Percentiles rank a stretch among this genome's conserved stretches.
These are phyloP conservation scores for Saprolegnia diclina DNA, from an alignment of 352 stramenopile genomes.

Conservation along the genomic window DNA sequence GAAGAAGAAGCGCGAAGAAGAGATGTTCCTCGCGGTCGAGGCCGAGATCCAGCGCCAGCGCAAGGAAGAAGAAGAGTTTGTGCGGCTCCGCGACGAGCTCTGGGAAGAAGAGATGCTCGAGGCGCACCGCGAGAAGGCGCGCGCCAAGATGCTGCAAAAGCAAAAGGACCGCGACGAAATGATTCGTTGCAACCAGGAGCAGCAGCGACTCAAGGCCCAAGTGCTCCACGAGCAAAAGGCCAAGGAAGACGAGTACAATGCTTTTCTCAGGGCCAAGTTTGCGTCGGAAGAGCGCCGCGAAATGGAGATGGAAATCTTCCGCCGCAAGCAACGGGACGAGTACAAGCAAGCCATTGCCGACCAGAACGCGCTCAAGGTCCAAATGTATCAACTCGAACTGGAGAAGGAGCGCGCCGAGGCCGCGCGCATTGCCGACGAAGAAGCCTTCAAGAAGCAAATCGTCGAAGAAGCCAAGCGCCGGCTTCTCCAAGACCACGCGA, in stretches of 20 bases:
- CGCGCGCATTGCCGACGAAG: conserved; percentile 53
- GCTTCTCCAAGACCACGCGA: conserved; percentile 79
- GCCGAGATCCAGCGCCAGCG: conserved; percentile 78
- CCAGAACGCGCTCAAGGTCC: conserved; percentile 57
- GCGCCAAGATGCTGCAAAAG: conserved; percentile 66
- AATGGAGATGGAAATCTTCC: conserved; percentile 57
- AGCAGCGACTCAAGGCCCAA: conserved; percentile 54
- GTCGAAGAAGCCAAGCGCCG: conserved; percentile 81
- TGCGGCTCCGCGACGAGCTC: conserved; percentile 81
- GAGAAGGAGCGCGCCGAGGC: conserved; percentile 67
- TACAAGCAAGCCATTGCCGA: conserved; percentile 53
- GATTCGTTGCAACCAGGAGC: conserved; percentile 78
- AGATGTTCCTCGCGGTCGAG: conserved; percentile 69
- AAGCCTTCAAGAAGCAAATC: conserved; percentile 76
- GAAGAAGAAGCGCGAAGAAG: conserved; percentile 63
- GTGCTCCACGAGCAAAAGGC: conserved; percentile 48
- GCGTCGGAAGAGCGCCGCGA: conserved; percentile 55
- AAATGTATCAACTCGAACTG: conserved; percentile 70
- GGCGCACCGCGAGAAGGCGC: conserved; percentile 43
- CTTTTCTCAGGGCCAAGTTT: conserved; percentile 54
- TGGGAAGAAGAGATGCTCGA: conserved; percentile 88
- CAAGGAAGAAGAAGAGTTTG: conserved; percentile 83
- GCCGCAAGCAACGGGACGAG: conserved; percentile 54
- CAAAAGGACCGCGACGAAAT: conserved; percentile 79
- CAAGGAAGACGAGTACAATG: conserved; percentile 68